Base-by-base conservation (phyloP, 345 rosid species). In the rapeseed (Brassica napus) region DNA sequence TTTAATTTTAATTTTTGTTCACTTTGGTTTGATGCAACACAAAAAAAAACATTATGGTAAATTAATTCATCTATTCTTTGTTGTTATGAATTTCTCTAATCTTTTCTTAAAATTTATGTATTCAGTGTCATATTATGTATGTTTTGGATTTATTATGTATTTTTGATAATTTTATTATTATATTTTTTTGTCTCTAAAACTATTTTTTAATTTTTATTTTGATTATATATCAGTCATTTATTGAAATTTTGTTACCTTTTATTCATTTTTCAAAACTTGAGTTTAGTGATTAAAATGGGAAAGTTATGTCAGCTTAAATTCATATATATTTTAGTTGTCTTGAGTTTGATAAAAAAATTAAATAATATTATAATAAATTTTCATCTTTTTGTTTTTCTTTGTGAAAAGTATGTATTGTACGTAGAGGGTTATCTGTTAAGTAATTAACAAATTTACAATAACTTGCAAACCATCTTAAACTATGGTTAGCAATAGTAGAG, bases 381-480 rank as follows among this genome's bases (percentile, higher is more conserved):
- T 42, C 44, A 8, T 37, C 44, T 2, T 37, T 37, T 37, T 37
- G 10, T 37, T 37, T 2, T 8, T 37, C 0, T 44, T 44, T 44
- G 11, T 44, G 14, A 44, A 44, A 44, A 44, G 10, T 10, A 8
- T 37, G 2, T 37, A 37, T 37, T 37, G 11, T 8, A 37, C 9
- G 42, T 8, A 37, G 42, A 37, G 54, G 5, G n/a, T 44, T 11
- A 44, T 44, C 52, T 11, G 52, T 44, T 44, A 44, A 44, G 49
- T 44, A 44, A 44, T 44, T 44, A 44, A 44, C 4, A 44, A 44
- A 11, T 11, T 92, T 8, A 92, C 89, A 78, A 90, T 79, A 30
- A 42, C 97, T 95, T 90, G 65, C 64, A 31, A 58, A 54, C 75
- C 71, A 69, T 74, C 28, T 73, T 34, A 42, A 42, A 42, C 52